A percentile compares a stretch with the other conserved stretches of the same genome.
phyloP scores from a whole-genome alignment of 2,329 filamentous ascomycete species.

The Volutella citrinella region DNA sequence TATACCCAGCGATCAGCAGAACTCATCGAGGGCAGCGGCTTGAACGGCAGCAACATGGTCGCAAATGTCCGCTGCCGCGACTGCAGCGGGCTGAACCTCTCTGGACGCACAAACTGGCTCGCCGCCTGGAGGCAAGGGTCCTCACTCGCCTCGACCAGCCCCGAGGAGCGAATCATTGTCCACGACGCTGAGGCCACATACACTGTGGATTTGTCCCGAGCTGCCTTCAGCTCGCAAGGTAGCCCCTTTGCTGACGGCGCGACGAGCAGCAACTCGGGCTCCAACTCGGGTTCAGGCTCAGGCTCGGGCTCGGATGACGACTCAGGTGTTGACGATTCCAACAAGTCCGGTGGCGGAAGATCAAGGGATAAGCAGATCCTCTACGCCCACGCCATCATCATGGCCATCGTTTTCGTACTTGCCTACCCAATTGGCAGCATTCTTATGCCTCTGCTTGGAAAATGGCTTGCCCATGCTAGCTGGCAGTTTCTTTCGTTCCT shows the following conservation, averaged over 20 bases:
- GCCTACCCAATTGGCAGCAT: slow-evolving; percentile 60
- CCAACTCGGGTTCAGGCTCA: slow-evolving; percentile 4
- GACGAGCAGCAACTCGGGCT: slow-evolving; percentile 8
- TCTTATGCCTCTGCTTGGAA: slow-evolving; percentile 57
- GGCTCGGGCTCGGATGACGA: slow-evolving; percentile 3
- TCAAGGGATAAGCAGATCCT: slow-evolving; percentile 27
- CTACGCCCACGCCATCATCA: slow-evolving; percentile 55
- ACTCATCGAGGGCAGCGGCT: slow-evolving; percentile 57
- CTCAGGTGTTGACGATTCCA: slow-evolving; percentile 8
- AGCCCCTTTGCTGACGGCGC: slow-evolving; percentile 50
- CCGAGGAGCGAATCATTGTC: slow-evolving; percentile 36
- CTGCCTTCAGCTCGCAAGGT: slow-evolving; percentile 42
- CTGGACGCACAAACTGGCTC: slow-evolving; percentile 46
- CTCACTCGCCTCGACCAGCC: slow-evolving; percentile 42
- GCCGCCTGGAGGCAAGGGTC: slow-evolving; percentile 50
- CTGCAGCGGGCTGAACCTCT: slow-evolving; percentile 47
- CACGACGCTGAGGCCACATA: slow-evolving; percentile 47
- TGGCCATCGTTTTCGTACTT: slow-evolving; percentile 57
- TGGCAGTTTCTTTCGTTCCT: slow-evolving; percentile 54
- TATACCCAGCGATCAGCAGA: slow-evolving; percentile 42
- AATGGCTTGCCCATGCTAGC: slow-evolving; percentile 54
- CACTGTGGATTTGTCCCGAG: slow-evolving; percentile 46
- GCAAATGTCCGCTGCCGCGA: slow-evolving; percentile 58
- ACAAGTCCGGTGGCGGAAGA: slow-evolving; percentile 10
- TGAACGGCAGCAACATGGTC: slow-evolving; percentile 49